phyloP scores from a whole-genome alignment of 208 protist genomes.

The Leishmania arabica region DNA sequence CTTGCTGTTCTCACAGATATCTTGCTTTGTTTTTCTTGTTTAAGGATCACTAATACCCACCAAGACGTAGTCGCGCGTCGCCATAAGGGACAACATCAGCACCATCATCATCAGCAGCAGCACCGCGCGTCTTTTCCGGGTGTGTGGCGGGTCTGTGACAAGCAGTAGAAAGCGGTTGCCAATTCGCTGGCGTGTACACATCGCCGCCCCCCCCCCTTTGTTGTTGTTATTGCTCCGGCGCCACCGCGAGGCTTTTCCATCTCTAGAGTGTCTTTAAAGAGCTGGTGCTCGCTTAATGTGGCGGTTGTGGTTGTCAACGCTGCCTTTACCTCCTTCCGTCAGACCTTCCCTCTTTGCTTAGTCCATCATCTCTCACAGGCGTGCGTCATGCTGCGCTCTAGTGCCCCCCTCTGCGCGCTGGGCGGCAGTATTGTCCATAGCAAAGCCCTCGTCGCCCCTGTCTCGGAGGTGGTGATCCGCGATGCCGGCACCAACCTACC shows the following conservation, averaged over 20 bases:
- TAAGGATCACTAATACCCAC: neutral
- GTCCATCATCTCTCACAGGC: neutral
- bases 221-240: neutral
- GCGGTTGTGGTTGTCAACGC: neutral
- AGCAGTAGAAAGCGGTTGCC: neutral
- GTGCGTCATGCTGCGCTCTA: slow-evolving; percentile 23
- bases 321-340: neutral
- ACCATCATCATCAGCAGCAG: neutral
- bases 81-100: neutral
- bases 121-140: neutral
- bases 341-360: neutral
- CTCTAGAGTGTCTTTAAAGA: neutral
- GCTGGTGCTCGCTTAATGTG: neutral
- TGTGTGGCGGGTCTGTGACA: neutral
- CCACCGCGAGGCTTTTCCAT: neutral
- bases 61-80: neutral
- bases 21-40: neutral
- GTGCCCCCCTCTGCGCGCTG: slow-evolving; percentile 15
- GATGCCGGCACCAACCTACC: slow-evolving; percentile 77
- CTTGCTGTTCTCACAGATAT: neutral
- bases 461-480: slow-evolving; percentile 49
- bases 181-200: neutral
- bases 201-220: too few species aligned
- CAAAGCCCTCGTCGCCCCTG: slow-evolving; percentile 59
- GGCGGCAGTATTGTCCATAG: slow-evolving; percentile 47